These are phyloP conservation scores for Digitaria exilis DNA, from an alignment of 202 grass and related monocot genomes.

Conservation along the genomic window DNA sequence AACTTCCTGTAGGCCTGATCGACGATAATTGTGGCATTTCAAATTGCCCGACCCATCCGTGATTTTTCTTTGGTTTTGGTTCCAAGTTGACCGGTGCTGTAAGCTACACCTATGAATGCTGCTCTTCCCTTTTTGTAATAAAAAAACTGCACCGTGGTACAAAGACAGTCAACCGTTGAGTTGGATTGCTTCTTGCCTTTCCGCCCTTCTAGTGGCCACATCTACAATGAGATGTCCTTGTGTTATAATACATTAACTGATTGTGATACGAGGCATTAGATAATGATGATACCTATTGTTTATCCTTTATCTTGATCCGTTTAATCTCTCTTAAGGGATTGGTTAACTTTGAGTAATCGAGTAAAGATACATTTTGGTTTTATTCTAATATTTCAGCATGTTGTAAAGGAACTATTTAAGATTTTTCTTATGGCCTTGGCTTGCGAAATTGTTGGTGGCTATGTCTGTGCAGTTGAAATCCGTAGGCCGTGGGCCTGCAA, in stretches of 20 bases:
- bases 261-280: constrained; percentile 2
- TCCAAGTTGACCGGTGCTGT: constrained; percentile 37
- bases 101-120: constrained; percentile 46
- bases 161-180: constrained; percentile 22
- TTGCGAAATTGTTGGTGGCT: no score
- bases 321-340: not conserved
- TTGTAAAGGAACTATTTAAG: not conserved
- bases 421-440: not conserved
- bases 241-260: constrained; percentile 13
- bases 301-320: not conserved
- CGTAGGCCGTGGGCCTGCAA: no score
- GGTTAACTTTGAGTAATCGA: not conserved
- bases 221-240: not conserved
- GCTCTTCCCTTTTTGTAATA: constrained; percentile 50
- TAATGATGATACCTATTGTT: constrained; percentile 3
- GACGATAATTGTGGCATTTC: constrained; percentile 23
- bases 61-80: constrained; percentile 35
- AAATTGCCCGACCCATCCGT: not conserved
- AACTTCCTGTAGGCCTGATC: constrained; percentile 61
- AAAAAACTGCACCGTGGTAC: constrained; percentile 52
- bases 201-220: not conserved
- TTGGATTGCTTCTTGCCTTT: constrained; percentile 35
- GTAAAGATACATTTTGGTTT: not conserved
- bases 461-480: no score
- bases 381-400: not conserved